Evolutionary conservation across 257 asterid species (phyloP), one percentile per base, ranked within the genome.

Genomic region (Penstemon davidsonii): DNA sequence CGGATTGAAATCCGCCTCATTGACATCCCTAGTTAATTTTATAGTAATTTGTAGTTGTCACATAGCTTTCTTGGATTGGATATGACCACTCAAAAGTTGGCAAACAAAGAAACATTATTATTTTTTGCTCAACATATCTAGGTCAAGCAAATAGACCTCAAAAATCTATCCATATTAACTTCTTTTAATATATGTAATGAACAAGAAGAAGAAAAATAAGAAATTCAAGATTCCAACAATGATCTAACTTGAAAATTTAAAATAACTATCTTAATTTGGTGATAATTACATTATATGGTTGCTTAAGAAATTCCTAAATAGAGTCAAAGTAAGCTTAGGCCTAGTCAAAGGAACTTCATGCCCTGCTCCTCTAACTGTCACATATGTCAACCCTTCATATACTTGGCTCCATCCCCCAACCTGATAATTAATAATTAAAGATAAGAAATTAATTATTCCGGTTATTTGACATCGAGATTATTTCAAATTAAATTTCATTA

Each of bases 371-470:
- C 88, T 73, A 13, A 87, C 83, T 55, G 95, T 87, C 4, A 72
- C 67, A 66, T 79, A 85, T 8, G 82, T 87, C 74, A 84, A n/a
- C 43, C 90, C 95, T 73, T 75, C 76, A 19, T 83, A 81, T 10
- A 72, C 84, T 79, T 84, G 82, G 67, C 80, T 87, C 95, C 95
- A 87, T 38, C 95, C 90, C 73, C 87, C 88, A 47, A 82, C 88
- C 95, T 87, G 46, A 44, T 3, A 55, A 53, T 55, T 52, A 37
- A 41, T 64, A 13, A 56, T 46, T n/a, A 5, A 41, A 11, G 11
- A 3, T 9, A 39, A 3, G 9, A 39, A 40, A 45, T 33, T 53
- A 18, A 52, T 69, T 11, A 19, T 19, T 36, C n/a, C 0, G 15
- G 1, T 44, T 9, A 11, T 47, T 1, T 25, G 33, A 25, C 2